phyloP scores from a whole-genome alignment of 352 stramenopile species.

The Pythium vanterpoolii region DNA sequence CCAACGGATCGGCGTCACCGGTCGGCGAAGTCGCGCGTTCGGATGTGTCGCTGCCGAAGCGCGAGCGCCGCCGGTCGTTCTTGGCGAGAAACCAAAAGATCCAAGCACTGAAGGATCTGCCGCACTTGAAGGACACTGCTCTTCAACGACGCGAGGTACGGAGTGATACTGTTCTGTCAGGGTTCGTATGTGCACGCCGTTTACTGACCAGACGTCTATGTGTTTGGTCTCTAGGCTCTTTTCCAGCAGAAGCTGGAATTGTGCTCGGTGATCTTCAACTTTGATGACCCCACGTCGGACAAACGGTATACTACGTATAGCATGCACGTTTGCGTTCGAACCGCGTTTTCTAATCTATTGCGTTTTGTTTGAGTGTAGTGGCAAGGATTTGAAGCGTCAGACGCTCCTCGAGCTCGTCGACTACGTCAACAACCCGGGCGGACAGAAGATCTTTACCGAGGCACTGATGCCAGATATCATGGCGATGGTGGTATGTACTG shows the following conservation, averaged over 20 bases:
- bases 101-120: constrained; percentile 80
- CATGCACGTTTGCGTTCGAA: not conserved
- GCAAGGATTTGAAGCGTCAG: constrained; percentile 97
- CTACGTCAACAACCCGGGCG: constrained; percentile 96
- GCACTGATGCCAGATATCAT: constrained; percentile 96
- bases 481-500: constrained; percentile 70
- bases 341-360: not conserved
- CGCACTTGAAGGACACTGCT: constrained; percentile 83
- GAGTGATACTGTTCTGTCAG: not conserved
- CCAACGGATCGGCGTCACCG: constrained; percentile 34
- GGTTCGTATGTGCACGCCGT: no score
- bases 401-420: constrained; percentile 99
- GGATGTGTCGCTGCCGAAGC: constrained; percentile 79
- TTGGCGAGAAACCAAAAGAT: constrained; percentile 86
- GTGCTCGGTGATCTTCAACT: constrained; percentile 96
- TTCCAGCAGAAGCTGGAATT: constrained; percentile 97
- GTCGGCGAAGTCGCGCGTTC: constrained; percentile 72
- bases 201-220: no score
- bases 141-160: constrained; percentile 63
- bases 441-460: constrained; percentile 97
- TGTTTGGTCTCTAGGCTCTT: constrained; percentile 81
- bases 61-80: constrained; percentile 78
- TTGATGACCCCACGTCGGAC: constrained; percentile 94
- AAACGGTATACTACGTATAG: constrained; percentile 59
- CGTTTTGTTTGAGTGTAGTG: constrained; percentile 29